Evolutionary conservation across 768 basidiomycete genomes (phyloP), one percentile per base, ranked within the genome.

Genomic region (Lentinula raphanica): DNA sequence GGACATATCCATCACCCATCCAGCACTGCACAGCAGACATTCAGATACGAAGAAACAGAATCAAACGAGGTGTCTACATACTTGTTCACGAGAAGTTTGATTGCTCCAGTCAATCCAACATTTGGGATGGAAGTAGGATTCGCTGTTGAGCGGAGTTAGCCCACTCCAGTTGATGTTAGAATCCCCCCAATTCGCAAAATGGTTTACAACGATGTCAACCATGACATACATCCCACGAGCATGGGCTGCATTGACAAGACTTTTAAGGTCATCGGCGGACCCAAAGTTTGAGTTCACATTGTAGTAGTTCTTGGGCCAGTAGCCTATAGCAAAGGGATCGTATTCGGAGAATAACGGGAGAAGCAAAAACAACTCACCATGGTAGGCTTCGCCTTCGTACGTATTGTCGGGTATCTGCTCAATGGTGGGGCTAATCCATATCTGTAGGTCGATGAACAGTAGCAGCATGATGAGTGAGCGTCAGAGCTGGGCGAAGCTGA

Each of bases 131-230:
- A 80, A 90, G 54, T 67, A 61, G 1, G 64, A 60, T 25, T 59
- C n/a, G 1, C 61, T 56, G 8, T 61, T 59, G 60, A 74, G 72
- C 23, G 74, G 72, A 17, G 55, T 45, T 40, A 72, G 58, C 21
- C 42, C 42, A 23, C 42, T 44, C 42, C 42, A 44, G 42, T 44
- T 23, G 21, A 44, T 44, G 42, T 44, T 23, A 0, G 42, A 44
- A 21, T 44, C 42, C 23, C 42, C 42, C 42, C 42, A 44, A 12
- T 44, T 44, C 7, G 42, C 42, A 23, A 44, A 86, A 71, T 91
- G 87, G 71, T 92, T 91, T 50, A 86, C 80, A 58, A 92, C 86
- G 21, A 86, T 72, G 64, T 90, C 88, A 40, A 91, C 78, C 87
- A 89, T 90, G 64, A 91, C 72, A 59, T 65, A 76, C 80, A 72